Evolutionary conservation across 768 basidiomycete genomes (phyloP).

Genomic region (Chalciporus piperatus): DNA sequence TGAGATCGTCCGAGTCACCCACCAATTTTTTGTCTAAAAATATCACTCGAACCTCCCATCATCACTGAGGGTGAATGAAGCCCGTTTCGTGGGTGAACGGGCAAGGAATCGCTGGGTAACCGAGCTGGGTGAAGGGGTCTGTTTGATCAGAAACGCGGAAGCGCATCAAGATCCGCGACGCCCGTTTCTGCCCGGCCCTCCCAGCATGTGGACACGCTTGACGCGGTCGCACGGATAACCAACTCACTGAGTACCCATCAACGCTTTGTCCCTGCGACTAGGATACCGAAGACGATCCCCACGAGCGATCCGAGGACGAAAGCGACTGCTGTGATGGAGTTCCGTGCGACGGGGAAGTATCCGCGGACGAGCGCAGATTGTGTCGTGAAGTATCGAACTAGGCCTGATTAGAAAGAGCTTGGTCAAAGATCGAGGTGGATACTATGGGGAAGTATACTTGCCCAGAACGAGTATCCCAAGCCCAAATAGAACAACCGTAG

Average conservation of each 20-base stretch:
- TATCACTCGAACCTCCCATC: neutral
- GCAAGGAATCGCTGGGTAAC: neutral
- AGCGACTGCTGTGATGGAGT: constrained; percentile 41
- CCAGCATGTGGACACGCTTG: neutral
- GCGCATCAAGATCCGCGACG: neutral
- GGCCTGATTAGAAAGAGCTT: constrained; percentile 32
- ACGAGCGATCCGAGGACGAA: constrained; percentile 40
- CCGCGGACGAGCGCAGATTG: constrained; percentile 50
- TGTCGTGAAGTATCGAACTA: constrained; percentile 50
- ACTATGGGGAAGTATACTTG: constrained; percentile 18
- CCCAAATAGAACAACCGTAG: constrained; percentile 43
- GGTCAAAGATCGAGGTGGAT: neutral
- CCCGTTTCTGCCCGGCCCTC: neutral
- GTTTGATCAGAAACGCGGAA: neutral
- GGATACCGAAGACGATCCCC: constrained; percentile 41
- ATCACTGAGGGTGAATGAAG: neutral
- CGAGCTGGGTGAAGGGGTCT: too few relatives aligned
- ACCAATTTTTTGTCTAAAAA: neutral
- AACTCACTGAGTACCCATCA: neutral
- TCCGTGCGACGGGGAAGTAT: constrained; percentile 52
- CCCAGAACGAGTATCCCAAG: constrained; percentile 48
- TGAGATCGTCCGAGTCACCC: neutral
- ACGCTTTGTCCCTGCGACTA: constrained; percentile 31
- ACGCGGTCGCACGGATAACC: neutral
- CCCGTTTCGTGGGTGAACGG: neutral